A percentile compares a stretch with the other conserved stretches of the same genome.
Evolutionary conservation across 352 stramenopile species (phyloP).

Genomic region (Blastocystis hominis): DNA sequence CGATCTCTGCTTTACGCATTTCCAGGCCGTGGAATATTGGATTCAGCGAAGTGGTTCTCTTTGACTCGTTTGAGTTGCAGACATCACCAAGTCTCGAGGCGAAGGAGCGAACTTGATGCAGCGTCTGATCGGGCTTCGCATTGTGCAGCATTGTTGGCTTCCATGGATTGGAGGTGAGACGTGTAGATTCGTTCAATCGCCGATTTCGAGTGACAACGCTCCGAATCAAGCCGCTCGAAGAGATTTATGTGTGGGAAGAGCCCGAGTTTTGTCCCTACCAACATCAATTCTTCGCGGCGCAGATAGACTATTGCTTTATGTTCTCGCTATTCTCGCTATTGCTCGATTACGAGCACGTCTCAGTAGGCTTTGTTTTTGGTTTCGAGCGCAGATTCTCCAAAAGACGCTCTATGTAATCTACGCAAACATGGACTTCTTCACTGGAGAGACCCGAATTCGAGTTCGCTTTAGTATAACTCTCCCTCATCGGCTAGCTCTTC

Average conservation of each 20-base stretch:
- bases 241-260: constrained; percentile 23
- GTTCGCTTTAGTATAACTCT: background rate
- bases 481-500: constrained; percentile 6
- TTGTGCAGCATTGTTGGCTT: background rate
- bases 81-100: background rate
- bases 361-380: background rate
- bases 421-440: constrained; percentile 46
- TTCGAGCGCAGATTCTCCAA: constrained; percentile 12
- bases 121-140: background rate
- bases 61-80: background rate
- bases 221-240: background rate
- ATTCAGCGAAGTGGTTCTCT: constrained; percentile 7
- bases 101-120: constrained; percentile 22
- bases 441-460: background rate
- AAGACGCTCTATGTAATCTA: constrained; percentile 46
- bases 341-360: constrained; percentile 1
- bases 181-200: constrained; percentile 8
- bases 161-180: background rate
- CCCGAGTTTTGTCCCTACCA: constrained; percentile 9
- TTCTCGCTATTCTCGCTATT: constrained; percentile 4
- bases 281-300: background rate
- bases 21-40: constrained; percentile 42
- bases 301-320: background rate
- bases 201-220: constrained; percentile 18
- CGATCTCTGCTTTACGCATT: constrained; percentile 9